Percentiles rank a stretch among this genome's conserved stretches.
Evolutionary conservation across 2,329 filamentous ascomycete species (phyloP).

Genomic region (Ophiognomonia clavigignenti-juglandacearum): DNA sequence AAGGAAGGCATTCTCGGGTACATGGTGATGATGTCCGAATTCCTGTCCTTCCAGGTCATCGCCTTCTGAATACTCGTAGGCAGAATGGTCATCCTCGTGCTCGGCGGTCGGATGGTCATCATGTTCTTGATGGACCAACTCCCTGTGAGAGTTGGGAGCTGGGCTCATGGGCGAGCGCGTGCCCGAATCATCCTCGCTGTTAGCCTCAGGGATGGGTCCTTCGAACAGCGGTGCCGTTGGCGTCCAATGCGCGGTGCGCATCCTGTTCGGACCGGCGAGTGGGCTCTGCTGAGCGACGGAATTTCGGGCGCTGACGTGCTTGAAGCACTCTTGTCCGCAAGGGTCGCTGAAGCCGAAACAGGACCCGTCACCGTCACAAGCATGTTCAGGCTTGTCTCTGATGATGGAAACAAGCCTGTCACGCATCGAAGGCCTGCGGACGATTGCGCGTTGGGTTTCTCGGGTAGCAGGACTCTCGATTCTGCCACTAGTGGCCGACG

Average conservation of each 20-base stretch:
- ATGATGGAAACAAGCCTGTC: slow-evolving; percentile 60
- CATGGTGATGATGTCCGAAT: slow-evolving; percentile 77
- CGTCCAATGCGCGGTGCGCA: slow-evolving; percentile 22
- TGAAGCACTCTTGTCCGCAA: slow-evolving; percentile 62
- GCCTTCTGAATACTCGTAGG: slow-evolving; percentile 26
- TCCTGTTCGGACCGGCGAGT: slow-evolving; percentile 24
- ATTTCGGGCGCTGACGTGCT: slow-evolving; percentile 43
- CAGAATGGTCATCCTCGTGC: slow-evolving; percentile 9
- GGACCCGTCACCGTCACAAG: slow-evolving; percentile 56
- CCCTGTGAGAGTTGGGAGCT: not conserved
- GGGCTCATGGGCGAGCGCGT: slow-evolving; percentile 11
- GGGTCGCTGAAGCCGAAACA: slow-evolving; percentile 63
- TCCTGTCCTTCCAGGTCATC: slow-evolving; percentile 44
- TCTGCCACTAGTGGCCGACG: slow-evolving; percentile 25
- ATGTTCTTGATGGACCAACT: slow-evolving; percentile 11
- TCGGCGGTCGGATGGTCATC: slow-evolving; percentile 8
- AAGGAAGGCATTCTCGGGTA: slow-evolving; percentile 88
- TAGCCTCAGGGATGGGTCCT: slow-evolving; percentile 22
- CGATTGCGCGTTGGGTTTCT: not conserved
- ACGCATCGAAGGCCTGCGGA: slow-evolving; percentile 48
- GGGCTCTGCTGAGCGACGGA: slow-evolving; percentile 28
- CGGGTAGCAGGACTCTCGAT: slow-evolving; percentile 12
- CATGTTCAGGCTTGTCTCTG: slow-evolving; percentile 53
- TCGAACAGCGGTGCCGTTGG: slow-evolving; percentile 33
- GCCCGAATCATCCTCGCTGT: slow-evolving; percentile 12